Evolutionary conservation across 805 yeast species (phyloP).

Genomic region (Lipomyces kockii): DNA sequence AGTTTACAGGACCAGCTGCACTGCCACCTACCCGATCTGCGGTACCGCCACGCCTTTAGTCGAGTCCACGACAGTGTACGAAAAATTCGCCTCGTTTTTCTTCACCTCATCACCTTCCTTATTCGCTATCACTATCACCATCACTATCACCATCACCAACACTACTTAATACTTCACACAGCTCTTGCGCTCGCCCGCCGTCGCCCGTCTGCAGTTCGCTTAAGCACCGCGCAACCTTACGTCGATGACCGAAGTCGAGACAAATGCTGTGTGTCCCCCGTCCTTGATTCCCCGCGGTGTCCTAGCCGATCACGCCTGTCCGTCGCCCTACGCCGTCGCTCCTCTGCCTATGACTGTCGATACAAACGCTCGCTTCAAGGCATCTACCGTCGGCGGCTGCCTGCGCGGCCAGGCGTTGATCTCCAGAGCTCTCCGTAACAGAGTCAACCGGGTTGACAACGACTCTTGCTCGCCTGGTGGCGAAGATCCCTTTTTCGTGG

Average conservation of each 20-base stretch:
- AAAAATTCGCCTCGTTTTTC: slow-evolving; percentile 1
- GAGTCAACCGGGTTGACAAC: slow-evolving; percentile 50
- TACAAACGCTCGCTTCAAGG: slow-evolving; percentile 8
- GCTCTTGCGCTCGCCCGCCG: neutral
- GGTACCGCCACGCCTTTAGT: neutral
- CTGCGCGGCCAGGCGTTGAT: slow-evolving; percentile 32
- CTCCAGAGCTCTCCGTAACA: slow-evolving; percentile 33
- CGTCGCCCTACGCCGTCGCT: slow-evolving; percentile 3
- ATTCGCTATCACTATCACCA: neutral
- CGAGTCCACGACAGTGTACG: neutral
- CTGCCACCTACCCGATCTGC: too few species aligned
- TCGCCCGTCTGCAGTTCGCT: slow-evolving; percentile 1
- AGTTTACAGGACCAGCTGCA: too few species aligned
- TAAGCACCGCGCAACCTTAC: slow-evolving; percentile 11
- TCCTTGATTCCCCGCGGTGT: slow-evolving; percentile 30
- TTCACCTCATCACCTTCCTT: neutral
- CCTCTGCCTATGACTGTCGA: slow-evolving; percentile 10
- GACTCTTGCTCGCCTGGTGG: slow-evolving; percentile 72
- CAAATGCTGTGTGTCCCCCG: slow-evolving; percentile 38
- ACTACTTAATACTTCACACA: slow-evolving; percentile 4
- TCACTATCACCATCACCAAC: neutral
- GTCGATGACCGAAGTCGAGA: slow-evolving; percentile 39
- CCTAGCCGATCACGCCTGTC: slow-evolving; percentile 11
- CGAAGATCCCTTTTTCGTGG: slow-evolving; percentile 85
- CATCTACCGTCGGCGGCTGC: slow-evolving; percentile 14